Percentiles rank a stretch among this genome's conserved stretches.
phyloP scores from a whole-genome alignment of 2,329 filamentous ascomycete species.

The Paraphoma sp. region DNA sequence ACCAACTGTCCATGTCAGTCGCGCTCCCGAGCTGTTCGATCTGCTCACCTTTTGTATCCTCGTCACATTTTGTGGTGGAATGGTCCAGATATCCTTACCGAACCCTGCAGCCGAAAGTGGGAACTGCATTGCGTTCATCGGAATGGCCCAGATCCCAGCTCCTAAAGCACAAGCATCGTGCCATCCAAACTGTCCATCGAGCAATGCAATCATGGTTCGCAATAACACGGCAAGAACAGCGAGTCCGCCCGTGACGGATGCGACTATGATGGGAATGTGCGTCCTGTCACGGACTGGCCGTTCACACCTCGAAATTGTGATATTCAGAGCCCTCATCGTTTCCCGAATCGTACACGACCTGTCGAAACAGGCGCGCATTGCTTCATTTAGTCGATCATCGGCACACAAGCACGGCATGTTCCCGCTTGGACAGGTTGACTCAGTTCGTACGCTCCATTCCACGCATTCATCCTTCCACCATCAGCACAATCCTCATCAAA shows the following conservation, averaged over 20 bases:
- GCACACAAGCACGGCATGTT: not conserved
- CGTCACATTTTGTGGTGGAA: conserved; percentile 1
- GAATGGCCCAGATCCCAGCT: not conserved
- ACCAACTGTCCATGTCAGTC: not conserved
- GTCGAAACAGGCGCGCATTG: not conserved
- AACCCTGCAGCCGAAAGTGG: not conserved
- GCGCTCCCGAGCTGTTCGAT: not conserved
- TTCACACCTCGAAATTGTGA: not conserved
- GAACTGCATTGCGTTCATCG: conserved; percentile 3
- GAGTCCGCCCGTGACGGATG: not conserved
- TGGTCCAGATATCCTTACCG: conserved; percentile 3
- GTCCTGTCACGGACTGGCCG: conserved; percentile 2
- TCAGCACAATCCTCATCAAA: not conserved
- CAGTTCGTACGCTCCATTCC: not conserved
- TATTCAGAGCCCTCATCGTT: conserved; percentile 1
- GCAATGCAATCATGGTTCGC: not conserved
- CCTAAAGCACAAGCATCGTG: conserved; percentile 2
- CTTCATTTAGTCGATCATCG: not conserved
- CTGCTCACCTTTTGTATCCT: conserved; percentile 1
- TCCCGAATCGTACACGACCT: not conserved
- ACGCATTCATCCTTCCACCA: not conserved
- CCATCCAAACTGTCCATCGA: conserved; percentile 1
- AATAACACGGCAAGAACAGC: not conserved
- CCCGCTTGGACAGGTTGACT: not conserved
- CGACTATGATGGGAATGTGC: not conserved